Base-by-base conservation (phyloP, 495 filamentous ascomycete genomes). In the Massariosphaeria phaeospora region DNA sequence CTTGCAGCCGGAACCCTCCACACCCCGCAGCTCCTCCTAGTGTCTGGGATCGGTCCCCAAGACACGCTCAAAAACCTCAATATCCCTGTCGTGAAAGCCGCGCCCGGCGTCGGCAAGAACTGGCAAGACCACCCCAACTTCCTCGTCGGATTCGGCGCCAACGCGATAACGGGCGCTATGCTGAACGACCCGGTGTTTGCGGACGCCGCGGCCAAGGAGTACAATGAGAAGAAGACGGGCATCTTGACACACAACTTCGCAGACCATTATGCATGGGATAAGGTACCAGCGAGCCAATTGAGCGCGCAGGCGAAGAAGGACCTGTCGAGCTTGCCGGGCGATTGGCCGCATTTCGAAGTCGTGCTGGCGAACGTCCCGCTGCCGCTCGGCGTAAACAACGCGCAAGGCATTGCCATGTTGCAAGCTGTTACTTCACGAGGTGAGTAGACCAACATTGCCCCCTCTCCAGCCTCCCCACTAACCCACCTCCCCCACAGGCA, bases 101-200 rank as follows among this genome's bases (percentile, higher is more conserved):
- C 75, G 1, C 68, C 74, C 0, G 76, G 76, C 11, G 76, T 81
- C 8, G 79, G 79, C 11, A 70, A 77, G 51, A 78, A 81, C 45
- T 47, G 80, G 41, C 65, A 62, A 67, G 78, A 79, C 43, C 73
- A 33, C n/a, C 30, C 30, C n/a, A 33, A 8, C 30, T 33, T 33
- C n/a, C 30, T 8, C 7, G 8, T 33, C 30, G 30, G 8, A 33
- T 33, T 8, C 30, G 8, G n/a, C 7, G 30, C 30, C 30, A 33
- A 33, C n/a, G 30, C 30, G 8, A n/a, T 33, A n/a, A 33, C 30
- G 8, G 30, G 30, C 7, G 8, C 30, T 33, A 8, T n/a, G 8
- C 30, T 33, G 8, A 8, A 8, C n/a, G 30, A 33, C n/a, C 30
- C 30, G 8, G 30, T n/a, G 8, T 33, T 33, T 33, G 30, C 30